A percentile compares a stretch with the other conserved stretches of the same genome.
These are phyloP conservation scores for Coemansia sp. DNA, from an alignment of 192 early-diverging fungal species.

Conservation along the genomic window DNA sequence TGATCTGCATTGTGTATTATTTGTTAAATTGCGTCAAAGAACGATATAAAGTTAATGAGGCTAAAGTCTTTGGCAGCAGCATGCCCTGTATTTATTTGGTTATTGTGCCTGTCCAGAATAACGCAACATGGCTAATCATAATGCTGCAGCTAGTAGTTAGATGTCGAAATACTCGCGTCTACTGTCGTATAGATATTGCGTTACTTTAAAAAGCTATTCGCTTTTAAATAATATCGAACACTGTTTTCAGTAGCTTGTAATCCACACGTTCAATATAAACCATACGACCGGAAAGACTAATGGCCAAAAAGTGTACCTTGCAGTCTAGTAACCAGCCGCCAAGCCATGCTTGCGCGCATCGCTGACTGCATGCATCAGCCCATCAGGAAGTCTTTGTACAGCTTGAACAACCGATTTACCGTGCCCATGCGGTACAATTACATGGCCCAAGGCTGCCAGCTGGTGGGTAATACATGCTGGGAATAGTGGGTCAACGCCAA, in stretches of 20 bases:
- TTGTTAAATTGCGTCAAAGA: not conserved
- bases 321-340: slow-evolving; percentile 55
- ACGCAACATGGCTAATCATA: too few species aligned
- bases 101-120: not conserved
- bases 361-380: slow-evolving; percentile 57
- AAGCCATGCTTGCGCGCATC: slow-evolving; percentile 64
- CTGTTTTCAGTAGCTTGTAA: not conserved
- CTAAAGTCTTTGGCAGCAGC: not conserved
- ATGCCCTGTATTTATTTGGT: not conserved
- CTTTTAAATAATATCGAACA: not conserved
- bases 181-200: not conserved
- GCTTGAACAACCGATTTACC: slow-evolving; percentile 58
- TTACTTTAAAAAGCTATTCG: not conserved
- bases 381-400: slow-evolving; percentile 47
- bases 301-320: too few species aligned
- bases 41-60: not conserved
- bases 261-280: not conserved
- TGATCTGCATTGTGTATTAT: slow-evolving; percentile 28
- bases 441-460: slow-evolving; percentile 47
- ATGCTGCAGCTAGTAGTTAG: not conserved
- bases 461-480: slow-evolving; percentile 22
- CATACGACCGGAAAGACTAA: too few species aligned
- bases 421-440: slow-evolving; percentile 32
- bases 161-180: not conserved
- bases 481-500: slow-evolving; percentile 54